phyloP scores from a whole-genome alignment of 1,284 basidiomycete species.

The Ustilago nuda region DNA sequence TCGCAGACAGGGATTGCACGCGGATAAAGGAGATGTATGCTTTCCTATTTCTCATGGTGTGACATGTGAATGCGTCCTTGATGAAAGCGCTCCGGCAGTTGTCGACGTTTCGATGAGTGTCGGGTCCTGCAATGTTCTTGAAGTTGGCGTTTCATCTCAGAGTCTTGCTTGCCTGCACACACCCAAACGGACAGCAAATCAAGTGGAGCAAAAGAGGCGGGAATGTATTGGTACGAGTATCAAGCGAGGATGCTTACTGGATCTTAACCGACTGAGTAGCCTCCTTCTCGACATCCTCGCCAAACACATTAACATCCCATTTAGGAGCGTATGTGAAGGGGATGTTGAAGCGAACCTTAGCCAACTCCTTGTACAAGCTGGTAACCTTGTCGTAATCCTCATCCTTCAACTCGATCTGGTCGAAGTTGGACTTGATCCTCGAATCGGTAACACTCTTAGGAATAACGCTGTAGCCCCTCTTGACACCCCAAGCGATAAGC shows the following conservation, averaged over 20 bases:
- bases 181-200: not conserved
- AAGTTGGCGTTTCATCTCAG: not conserved
- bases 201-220: not conserved
- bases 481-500: conserved; percentile 70
- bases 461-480: conserved; percentile 69
- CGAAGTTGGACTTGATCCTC: conserved; percentile 69
- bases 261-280: conserved; percentile 57
- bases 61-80: too few relatives aligned
- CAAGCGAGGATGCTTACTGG: conserved; percentile 25
- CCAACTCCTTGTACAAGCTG: conserved; percentile 53
- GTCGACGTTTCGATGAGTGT: too few relatives aligned
- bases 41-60: not conserved
- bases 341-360: conserved; percentile 66
- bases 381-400: conserved; percentile 67
- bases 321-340: conserved; percentile 52
- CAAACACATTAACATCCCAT: conserved; percentile 65
- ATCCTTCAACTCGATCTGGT: conserved; percentile 64
- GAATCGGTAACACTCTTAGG: conserved; percentile 70
- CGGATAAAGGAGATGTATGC: not conserved
- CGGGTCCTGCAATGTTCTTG: too few relatives aligned
- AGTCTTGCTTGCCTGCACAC: not conserved
- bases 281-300: conserved; percentile 56
- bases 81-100: too few relatives aligned
- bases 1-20: not conserved
- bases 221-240: not conserved